Percentiles rank a stretch among this genome's conserved stretches.
Evolutionary conservation across 1,139 yeast species (phyloP).

Genomic region (Geotrichum carabidarum): DNA sequence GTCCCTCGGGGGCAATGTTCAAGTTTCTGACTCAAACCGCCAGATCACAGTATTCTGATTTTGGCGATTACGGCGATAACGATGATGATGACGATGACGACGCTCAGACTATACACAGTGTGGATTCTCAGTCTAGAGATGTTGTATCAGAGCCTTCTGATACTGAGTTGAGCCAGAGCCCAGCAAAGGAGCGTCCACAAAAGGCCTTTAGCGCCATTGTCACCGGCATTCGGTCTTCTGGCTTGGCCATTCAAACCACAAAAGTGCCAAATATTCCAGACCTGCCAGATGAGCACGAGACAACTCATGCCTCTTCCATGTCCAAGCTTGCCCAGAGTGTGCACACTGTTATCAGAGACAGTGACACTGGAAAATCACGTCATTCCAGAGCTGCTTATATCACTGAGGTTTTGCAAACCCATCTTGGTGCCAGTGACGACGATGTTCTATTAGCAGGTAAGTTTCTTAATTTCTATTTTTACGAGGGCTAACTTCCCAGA

Average conservation of each 20-base stretch:
- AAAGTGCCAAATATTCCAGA: too few relatives aligned
- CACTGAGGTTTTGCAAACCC: constrained; percentile 29
- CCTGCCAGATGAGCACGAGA: too few relatives aligned
- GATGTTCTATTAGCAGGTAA: constrained; percentile 30
- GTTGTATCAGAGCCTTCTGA: too few relatives aligned
- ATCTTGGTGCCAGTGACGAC: constrained; percentile 29
- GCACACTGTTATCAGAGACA: constrained; percentile 11
- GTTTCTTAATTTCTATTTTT: constrained; percentile 10
- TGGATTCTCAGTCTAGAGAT: background rate
- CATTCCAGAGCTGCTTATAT: constrained; percentile 25
- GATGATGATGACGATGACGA: constrained; percentile 19
- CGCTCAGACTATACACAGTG: constrained; percentile 5
- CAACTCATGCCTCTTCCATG: background rate
- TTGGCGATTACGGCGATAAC: constrained; percentile 22
- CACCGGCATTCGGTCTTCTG: too few relatives aligned
- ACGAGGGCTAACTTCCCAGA: constrained; percentile 28
- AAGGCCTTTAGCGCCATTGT: too few relatives aligned
- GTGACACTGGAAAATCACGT: background rate
- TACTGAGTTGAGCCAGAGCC: too few relatives aligned
- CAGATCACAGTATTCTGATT: constrained; percentile 8
- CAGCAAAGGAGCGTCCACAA: too few relatives aligned
- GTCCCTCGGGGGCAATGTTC: constrained; percentile 8
- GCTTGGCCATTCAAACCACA: too few relatives aligned
- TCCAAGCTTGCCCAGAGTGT: constrained; percentile 16
- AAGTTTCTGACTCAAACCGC: constrained; percentile 16